Evolutionary conservation across 1,139 yeast species (phyloP), one percentile per base, ranked within the genome.

Genomic region (Debaryomyces nepalensis): DNA sequence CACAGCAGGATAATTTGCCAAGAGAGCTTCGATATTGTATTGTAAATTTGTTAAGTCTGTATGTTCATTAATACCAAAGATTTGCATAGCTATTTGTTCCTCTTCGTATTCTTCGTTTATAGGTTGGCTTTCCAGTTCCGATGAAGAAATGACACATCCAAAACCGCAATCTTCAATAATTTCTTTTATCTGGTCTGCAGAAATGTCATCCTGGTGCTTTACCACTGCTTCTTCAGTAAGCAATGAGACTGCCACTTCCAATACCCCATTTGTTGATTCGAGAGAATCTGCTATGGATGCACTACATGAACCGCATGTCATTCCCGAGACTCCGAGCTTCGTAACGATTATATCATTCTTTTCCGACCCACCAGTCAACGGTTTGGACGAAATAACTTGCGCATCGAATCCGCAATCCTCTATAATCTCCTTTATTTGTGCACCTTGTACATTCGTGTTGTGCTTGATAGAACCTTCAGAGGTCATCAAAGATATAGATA

Each of bases 251-350:
- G 76, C 68, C 0, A 73, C 90, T 14, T 58, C 56, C 2, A 33
- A 20, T 3, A 82, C 81, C 2, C 87, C 89, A 0, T 61, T 60
- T 4, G 77, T 34, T 1, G 57, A 51, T 42, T 71, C 70, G 21
- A 88, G 63, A 1, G 82, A 79, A 15, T 63, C 62, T 1, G 84
- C 79, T 26, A 90, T 79, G 0, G 91, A 68, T 2, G 81, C 73
- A 3, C 83, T 78, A 59, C 97, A 90, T 0, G 95, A 78, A 2
- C 93, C 87, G 57, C 97, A 90, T 4, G 97, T 88, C 97, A 90
- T 90, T 4, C 97, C 97, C 23, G 52, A 59, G 1, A 85, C 63
- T 24, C 69, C 65, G 22, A 81, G 51, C 3, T 57, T 53, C 3
- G 53, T 48, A 7, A 41, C 24, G 6, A 37, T 36, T 10, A 12